Conservation (phyloP, 768 basidiomycete species). For the Suillus brevipes region DNA sequence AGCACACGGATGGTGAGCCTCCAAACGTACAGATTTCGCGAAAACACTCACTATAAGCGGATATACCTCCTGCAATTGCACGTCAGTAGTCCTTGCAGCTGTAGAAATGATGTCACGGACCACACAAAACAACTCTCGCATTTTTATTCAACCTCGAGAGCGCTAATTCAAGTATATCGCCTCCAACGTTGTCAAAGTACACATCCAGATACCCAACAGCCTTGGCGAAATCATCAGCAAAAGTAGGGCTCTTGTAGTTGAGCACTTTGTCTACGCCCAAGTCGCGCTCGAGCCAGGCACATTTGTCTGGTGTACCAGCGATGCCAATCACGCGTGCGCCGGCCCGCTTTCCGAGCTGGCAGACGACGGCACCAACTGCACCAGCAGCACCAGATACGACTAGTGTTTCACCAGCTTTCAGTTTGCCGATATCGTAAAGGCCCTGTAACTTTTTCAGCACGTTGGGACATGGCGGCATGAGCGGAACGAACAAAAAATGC, state of each 20-base stretch:
- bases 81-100: not conserved
- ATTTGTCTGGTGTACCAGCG: slow-evolving; percentile 83
- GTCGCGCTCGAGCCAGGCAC: slow-evolving; percentile 80
- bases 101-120: slow-evolving; percentile 40
- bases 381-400: slow-evolving; percentile 92
- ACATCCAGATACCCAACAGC: slow-evolving; percentile 77
- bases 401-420: slow-evolving; percentile 83
- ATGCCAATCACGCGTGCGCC: slow-evolving; percentile 87
- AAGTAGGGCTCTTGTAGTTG: slow-evolving; percentile 83
- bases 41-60: slow-evolving; percentile 66
- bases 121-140: slow-evolving; percentile 81
- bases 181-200: slow-evolving; percentile 82
- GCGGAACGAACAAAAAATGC: slow-evolving; percentile 75
- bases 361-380: slow-evolving; percentile 79
- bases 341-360: slow-evolving; percentile 77
- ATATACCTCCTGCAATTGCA: slow-evolving; percentile 66
- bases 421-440: slow-evolving; percentile 72
- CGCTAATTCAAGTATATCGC: slow-evolving; percentile 79
- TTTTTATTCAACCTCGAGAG: slow-evolving; percentile 72
- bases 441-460: slow-evolving; percentile 50
- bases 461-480: slow-evolving; percentile 1
- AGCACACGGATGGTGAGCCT: not conserved
- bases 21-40: no score
- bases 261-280: slow-evolving; percentile 80
- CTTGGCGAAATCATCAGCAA: slow-evolving; percentile 69